Percentiles rank a stretch among this genome's conserved stretches.
phyloP scores from a whole-genome alignment of 2,329 filamentous ascomycete species.

The Trichoderma atroviride region DNA sequence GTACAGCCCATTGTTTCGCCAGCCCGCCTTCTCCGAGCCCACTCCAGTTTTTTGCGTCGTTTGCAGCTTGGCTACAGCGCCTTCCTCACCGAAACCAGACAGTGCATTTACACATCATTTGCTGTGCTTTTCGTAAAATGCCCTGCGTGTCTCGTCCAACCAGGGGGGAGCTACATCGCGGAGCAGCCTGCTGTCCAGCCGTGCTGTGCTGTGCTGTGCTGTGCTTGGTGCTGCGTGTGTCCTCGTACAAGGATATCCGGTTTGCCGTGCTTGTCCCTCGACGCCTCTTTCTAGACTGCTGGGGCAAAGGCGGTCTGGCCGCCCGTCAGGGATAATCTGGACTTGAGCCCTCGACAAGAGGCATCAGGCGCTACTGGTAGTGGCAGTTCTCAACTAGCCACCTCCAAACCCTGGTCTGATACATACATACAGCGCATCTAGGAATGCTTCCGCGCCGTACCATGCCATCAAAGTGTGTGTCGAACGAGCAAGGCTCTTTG shows the following conservation, averaged over 20 bases:
- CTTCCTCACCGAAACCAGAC: slow-evolving; percentile 9
- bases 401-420: neutral
- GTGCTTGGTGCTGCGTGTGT: neutral
- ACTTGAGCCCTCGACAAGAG: slow-evolving; percentile 3
- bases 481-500: neutral
- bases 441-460: slow-evolving; percentile 4
- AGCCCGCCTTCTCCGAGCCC: slow-evolving; percentile 8
- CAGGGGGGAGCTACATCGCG: neutral
- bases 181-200: neutral
- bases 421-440: neutral
- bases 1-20: neutral
- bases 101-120: neutral
- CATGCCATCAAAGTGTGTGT: neutral
- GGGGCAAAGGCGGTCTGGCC: slow-evolving; percentile 25
- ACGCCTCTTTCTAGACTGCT: neutral
- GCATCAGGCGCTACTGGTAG: neutral
- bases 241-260: neutral
- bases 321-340: slow-evolving; percentile 6
- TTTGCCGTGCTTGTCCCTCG: neutral
- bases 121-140: neutral
- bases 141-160: neutral
- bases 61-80: neutral
- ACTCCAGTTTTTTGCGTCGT: slow-evolving; percentile 4
- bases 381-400: neutral
- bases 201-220: neutral